phyloP scores from a whole-genome alignment of 768 basidiomycete genomes.

The Rhizopogon sp. region DNA sequence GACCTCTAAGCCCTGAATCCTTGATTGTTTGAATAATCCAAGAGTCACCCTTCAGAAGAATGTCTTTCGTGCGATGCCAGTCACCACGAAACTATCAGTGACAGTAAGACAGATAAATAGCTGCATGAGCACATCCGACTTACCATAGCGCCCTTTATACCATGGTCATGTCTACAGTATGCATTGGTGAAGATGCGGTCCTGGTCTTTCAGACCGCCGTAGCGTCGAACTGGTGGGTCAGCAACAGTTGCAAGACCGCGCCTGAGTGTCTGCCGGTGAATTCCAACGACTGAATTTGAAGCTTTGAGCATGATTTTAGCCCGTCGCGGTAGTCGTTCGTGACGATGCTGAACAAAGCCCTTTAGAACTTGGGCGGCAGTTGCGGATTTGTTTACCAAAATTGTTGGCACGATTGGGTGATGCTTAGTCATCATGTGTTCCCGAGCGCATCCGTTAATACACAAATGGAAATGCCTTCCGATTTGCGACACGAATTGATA shows the following conservation, averaged over 20 bases:
- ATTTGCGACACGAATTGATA: too few species aligned
- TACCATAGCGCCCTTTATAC: conserved; percentile 89
- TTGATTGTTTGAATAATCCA: conserved; percentile 98
- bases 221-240: conserved; percentile 83
- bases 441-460: not conserved
- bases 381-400: not conserved
- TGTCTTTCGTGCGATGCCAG: conserved; percentile 98
- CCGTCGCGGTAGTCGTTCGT: conserved; percentile 11
- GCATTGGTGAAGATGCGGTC: conserved; percentile 93
- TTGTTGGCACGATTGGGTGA: not conserved
- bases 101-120: conserved; percentile 2
- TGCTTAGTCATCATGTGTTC: not conserved
- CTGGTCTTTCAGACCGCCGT: conserved; percentile 93
- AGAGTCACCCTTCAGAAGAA: conserved; percentile 88
- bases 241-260: conserved; percentile 63
- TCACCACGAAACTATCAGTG: conserved; percentile 76
- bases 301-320: conserved; percentile 20
- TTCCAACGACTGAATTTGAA: conserved; percentile 20
- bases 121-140: conserved; percentile 16
- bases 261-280: conserved; percentile 12
- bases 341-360: conserved; percentile 1
- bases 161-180: conserved; percentile 84
- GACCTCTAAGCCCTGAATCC: conserved; percentile 90
- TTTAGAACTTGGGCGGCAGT: not conserved
- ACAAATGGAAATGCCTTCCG: too few species aligned